Evolutionary conservation across 2,329 filamentous ascomycete species (phyloP).

Genomic region (Aspergillus carbonarius): DNA sequence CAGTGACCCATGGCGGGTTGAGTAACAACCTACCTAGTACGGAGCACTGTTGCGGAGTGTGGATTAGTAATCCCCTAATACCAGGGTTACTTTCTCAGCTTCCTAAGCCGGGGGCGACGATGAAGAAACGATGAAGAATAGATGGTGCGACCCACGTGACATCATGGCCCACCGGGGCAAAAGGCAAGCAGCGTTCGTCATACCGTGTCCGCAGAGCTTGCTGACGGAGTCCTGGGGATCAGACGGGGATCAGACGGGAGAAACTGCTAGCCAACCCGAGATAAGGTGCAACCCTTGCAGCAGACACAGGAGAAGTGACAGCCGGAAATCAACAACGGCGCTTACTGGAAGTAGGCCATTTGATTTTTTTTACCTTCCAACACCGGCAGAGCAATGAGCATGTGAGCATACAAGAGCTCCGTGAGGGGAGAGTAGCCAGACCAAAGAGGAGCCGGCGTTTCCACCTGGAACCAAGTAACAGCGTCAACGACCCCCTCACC

Average conservation of each 20-base stretch:
- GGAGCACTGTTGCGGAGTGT: background rate
- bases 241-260: background rate
- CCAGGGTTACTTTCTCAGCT: background rate
- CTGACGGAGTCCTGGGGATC: background rate
- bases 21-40: too few species aligned
- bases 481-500: conserved; percentile 14
- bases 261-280: background rate
- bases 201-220: background rate
- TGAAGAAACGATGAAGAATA: background rate
- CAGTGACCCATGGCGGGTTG: background rate
- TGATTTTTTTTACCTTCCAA: background rate
- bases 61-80: background rate
- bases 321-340: background rate
- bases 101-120: background rate
- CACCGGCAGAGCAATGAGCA: background rate
- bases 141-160: conserved; percentile 23
- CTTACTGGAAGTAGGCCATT: background rate
- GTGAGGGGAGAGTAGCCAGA: conserved; percentile 7
- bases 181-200: conserved; percentile 16
- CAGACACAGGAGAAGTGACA: background rate
- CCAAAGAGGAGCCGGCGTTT: conserved; percentile 18
- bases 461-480: conserved; percentile 15
- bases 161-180: conserved; percentile 15
- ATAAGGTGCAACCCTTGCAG: conserved; percentile 10
- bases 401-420: conserved; percentile 5